Evolutionary conservation across 2,329 filamentous ascomycete genomes (phyloP).

Genomic region (Ceratocystis alfenasii): DNA sequence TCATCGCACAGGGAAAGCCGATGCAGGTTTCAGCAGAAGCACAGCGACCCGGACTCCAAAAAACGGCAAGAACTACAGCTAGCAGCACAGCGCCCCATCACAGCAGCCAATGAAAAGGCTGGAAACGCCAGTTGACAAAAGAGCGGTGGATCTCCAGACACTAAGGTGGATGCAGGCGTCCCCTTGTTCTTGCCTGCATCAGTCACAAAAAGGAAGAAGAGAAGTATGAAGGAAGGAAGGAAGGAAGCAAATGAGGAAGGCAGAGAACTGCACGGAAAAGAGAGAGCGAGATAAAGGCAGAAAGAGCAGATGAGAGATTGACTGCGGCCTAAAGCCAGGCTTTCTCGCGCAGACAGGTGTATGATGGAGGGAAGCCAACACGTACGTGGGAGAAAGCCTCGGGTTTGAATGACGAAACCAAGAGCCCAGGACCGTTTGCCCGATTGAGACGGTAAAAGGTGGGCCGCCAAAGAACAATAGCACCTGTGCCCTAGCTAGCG

Average conservation of each 20-base stretch:
- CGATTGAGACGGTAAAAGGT: background rate
- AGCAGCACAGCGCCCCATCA: background rate
- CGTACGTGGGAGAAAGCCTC: background rate
- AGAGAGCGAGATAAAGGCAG: background rate
- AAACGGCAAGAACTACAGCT: background rate
- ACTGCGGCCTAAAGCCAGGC: no score
- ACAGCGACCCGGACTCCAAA: background rate
- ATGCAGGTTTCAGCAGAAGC: conserved; percentile 6
- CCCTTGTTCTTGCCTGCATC: conserved; percentile 2
- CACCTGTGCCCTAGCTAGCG: background rate
- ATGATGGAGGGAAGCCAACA: background rate
- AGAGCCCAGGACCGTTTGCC: background rate
- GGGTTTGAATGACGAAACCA: background rate
- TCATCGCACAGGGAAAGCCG: background rate
- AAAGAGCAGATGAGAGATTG: background rate
- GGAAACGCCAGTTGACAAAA: background rate
- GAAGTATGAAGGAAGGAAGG: background rate
- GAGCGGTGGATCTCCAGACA: conserved; percentile 1
- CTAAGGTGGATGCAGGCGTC: background rate
- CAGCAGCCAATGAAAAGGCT: background rate
- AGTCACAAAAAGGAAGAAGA: conserved; percentile 6
- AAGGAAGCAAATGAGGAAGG: background rate
- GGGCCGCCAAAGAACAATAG: background rate
- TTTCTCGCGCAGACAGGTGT: no score
- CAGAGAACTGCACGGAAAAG: background rate